phyloP scores from a whole-genome alignment of 495 filamentous ascomycete genomes.

The Cudoniella acicularis region DNA sequence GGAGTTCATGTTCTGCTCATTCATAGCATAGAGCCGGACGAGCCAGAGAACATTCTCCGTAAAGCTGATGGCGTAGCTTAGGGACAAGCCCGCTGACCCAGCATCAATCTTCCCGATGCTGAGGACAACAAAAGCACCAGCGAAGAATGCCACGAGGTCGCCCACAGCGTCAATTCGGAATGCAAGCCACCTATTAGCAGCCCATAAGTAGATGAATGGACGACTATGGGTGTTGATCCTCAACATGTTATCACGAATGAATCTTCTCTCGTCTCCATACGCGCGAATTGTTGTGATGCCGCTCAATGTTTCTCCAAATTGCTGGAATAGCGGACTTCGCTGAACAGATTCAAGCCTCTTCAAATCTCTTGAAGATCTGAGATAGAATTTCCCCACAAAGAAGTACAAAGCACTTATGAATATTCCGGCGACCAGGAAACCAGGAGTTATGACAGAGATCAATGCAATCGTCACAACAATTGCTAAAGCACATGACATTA shows the following conservation, averaged over 20 bases:
- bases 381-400: constrained; percentile 80
- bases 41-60: constrained; percentile 98
- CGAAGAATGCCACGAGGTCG: constrained; percentile 90
- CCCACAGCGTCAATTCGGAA: constrained; percentile 89
- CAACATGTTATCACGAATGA: constrained; percentile 86
- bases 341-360: constrained; percentile 95
- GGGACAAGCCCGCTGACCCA: constrained; percentile 88
- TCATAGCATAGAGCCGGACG: constrained; percentile 88
- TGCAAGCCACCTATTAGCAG: constrained; percentile 94
- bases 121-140: constrained; percentile 84
- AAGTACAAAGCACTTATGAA: constrained; percentile 84
- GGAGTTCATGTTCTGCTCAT: constrained; percentile 99
- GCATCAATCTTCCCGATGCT: constrained; percentile 85
- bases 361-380: constrained; percentile 86
- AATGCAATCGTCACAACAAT: constrained; percentile 86
- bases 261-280: constrained; percentile 90
- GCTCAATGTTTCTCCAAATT: constrained; percentile 93
- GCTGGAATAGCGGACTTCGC: constrained; percentile 92
- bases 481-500: constrained; percentile 50
- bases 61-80: constrained; percentile 98
- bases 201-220: constrained; percentile 96
- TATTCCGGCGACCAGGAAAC: constrained; percentile 81
- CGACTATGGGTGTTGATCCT: constrained; percentile 88
- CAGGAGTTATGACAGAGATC: constrained; percentile 90
- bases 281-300: constrained; percentile 98